Evolutionary conservation across 805 yeast genomes (phyloP).

Genomic region (Suhomyces xylopsoci): DNA sequence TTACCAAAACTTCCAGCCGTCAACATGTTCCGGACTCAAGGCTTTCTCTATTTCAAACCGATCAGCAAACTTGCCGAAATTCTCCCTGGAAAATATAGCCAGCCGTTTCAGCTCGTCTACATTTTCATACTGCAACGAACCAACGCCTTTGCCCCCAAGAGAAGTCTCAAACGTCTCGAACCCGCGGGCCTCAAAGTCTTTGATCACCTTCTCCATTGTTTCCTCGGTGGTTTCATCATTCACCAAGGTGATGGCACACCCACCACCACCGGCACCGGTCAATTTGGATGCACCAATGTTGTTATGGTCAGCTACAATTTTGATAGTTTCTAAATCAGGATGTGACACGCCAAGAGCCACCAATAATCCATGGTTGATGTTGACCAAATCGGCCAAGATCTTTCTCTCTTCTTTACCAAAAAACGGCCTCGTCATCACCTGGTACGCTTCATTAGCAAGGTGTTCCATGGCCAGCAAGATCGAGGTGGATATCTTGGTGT

Average conservation of each 20-base stretch:
- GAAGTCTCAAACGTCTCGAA: constrained; percentile 76
- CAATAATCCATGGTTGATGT: constrained; percentile 83
- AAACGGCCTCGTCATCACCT: constrained; percentile 53
- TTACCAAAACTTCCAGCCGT: constrained; percentile 64
- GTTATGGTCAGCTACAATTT: constrained; percentile 58
- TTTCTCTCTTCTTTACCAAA: constrained; percentile 39
- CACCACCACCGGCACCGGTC: constrained; percentile 99
- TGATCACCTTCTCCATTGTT: constrained; percentile 34
- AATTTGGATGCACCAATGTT: constrained; percentile 83
- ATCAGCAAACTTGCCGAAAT: constrained; percentile 35
- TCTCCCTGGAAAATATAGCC: constrained; percentile 25
- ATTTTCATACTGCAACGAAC: constrained; percentile 32
- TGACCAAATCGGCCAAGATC: constrained; percentile 57
- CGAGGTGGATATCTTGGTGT: constrained; percentile 53
- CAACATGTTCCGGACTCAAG: constrained; percentile 42
- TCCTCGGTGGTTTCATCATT: constrained; percentile 40
- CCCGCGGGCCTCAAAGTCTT: constrained; percentile 43
- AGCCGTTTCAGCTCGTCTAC: constrained; percentile 9
- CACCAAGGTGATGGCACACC: constrained; percentile 89
- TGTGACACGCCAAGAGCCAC: constrained; percentile 89
- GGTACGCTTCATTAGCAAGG: constrained; percentile 70
- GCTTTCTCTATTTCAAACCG: constrained; percentile 48
- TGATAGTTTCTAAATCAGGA: constrained; percentile 79
- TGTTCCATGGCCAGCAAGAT: constrained; percentile 76
- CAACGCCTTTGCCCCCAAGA: constrained; percentile 90